Evolutionary conservation across 345 rosid genomes (phyloP), one percentile per base, ranked within the genome.

Genomic region (Gossypioides kirkii): DNA sequence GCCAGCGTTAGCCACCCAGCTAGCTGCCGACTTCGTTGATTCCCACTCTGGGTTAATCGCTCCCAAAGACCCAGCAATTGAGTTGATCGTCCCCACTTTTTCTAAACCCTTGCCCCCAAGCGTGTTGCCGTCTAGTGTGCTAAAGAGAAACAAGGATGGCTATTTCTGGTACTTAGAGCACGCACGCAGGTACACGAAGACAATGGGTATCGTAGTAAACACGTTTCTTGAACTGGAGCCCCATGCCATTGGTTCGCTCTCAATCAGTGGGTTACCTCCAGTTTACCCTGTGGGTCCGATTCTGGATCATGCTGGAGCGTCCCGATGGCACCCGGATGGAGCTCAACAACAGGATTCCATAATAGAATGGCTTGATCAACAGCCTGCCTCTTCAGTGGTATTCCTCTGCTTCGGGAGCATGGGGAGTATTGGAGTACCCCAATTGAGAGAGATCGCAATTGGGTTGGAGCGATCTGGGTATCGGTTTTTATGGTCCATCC

Each of bases 171-270:
- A 20, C 56, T 14, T 70, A 2, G 5, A 32, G 23, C 80, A 82
- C 26, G 81, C 78, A 0, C 22, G 62, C 8, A 82, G 80, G 76
- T 82, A 66, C 17, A 45, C 1, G 10, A 59, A 75, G 61, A 70
- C 80, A 16, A 26, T 70, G 23, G 84, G 86, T 0, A 72, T 80
- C 9, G 73, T 80, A 1, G 73, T 84, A 5, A 84, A 84, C 72
- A 79, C 87, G 17, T 82, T 75, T 55, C 52, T 9, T 11, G 87
- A 77, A 23, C 80, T 84, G 14, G 87, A 84, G 55, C 67, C 62
- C 2, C 63, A 58, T 11, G 80, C 87, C n/a, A 59, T 82, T 5
- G 22, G 3, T 43, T 65, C 81, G 22, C 23, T 75, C 13, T 36
- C 42, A 3, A 16, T 10, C 4, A 59, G 47, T 13, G 75, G 50